Conservation (phyloP, 179 eudicot genomes). For the Sideroxylon spinosum region DNA sequence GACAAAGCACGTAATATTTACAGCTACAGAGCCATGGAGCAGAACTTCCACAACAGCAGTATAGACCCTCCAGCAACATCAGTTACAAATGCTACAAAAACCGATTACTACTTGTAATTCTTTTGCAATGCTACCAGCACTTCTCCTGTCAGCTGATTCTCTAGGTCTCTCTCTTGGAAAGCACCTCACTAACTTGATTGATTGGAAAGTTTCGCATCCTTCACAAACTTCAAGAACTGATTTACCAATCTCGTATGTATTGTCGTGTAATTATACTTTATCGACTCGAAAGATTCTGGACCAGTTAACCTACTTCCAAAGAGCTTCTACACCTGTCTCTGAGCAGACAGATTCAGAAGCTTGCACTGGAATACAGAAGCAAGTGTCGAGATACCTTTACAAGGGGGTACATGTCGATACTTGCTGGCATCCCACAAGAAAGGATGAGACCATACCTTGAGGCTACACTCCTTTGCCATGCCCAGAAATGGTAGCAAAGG, state of each 20-base stretch:
- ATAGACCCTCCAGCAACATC: neutral
- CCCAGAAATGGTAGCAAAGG: conserved; percentile 3
- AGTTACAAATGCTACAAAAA: neutral
- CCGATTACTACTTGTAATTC: neutral
- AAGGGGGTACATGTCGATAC: conserved; percentile 6
- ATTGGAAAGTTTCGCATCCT: neutral
- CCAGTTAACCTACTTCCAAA: neutral
- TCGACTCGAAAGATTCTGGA: neutral
- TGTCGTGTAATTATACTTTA: neutral
- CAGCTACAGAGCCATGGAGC: neutral
- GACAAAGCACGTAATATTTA: neutral
- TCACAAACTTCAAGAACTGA: neutral
- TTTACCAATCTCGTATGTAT: neutral
- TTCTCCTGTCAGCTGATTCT: neutral
- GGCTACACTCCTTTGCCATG: neutral
- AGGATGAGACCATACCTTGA: neutral
- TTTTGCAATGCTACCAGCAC: neutral
- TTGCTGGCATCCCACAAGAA: neutral
- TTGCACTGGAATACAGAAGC: neutral
- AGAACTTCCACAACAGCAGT: neutral
- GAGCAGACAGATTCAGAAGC: neutral
- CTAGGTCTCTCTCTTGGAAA: neutral
- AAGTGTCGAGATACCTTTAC: neutral
- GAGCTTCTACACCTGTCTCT: neutral
- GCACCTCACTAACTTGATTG: neutral